Evolutionary conservation across 345 rosid genomes (phyloP).

Genomic region (Passiflora organensis): DNA sequence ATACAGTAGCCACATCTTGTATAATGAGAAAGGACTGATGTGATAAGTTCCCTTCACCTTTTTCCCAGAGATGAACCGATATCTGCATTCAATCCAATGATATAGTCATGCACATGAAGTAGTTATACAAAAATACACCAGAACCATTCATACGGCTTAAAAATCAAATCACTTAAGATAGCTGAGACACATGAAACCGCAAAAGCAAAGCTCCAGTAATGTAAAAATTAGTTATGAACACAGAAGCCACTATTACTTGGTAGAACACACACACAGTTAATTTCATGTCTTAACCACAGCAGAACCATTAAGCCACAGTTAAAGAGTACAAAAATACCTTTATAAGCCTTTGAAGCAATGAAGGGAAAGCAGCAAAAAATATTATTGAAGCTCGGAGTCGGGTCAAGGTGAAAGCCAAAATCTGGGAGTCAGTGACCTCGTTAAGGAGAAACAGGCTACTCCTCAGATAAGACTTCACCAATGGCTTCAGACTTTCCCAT

Average conservation of each 20-base stretch:
- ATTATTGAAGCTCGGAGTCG: constrained; percentile 53
- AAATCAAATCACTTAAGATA: not conserved
- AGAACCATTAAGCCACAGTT: not conserved
- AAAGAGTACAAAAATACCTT: constrained; percentile 43
- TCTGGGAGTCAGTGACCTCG: constrained; percentile 59
- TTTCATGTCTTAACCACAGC: not conserved
- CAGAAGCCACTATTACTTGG: not conserved
- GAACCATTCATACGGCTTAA: not conserved
- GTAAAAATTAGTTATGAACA: not conserved
- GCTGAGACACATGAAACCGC: not conserved
- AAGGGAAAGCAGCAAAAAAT: constrained; percentile 59
- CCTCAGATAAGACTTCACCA: constrained; percentile 64
- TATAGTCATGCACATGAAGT: constrained; percentile 5
- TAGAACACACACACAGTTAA: no score
- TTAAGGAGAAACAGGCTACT: constrained; percentile 67
- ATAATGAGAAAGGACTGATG: constrained; percentile 51
- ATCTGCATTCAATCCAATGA: constrained; percentile 44
- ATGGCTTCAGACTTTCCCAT: constrained; percentile 66
- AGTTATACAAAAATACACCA: constrained; percentile 6
- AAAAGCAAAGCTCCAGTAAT: constrained; percentile 1
- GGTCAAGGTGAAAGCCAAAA: constrained; percentile 48
- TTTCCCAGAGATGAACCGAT: constrained; percentile 74
- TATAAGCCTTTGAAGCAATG: constrained; percentile 51
- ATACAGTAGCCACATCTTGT: constrained; percentile 50
- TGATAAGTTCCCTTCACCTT: constrained; percentile 52